Evolutionary conservation across 805 yeast species (phyloP).

Genomic region (Candida andamanensis): DNA sequence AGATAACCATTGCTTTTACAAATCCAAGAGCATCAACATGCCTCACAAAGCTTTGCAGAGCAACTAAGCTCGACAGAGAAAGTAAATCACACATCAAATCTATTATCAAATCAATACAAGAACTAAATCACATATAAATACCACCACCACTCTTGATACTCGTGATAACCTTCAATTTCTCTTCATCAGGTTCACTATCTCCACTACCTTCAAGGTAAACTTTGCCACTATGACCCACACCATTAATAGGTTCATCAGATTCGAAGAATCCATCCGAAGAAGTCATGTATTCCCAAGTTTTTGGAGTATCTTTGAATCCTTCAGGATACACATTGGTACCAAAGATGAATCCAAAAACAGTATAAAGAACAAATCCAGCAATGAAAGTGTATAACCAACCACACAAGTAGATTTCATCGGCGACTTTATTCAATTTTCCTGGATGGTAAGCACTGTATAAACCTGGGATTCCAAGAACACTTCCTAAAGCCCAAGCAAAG

Average conservation of each 20-base stretch:
- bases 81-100: too few species aligned
- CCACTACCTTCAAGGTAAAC: constrained; percentile 5
- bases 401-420: constrained; percentile 10
- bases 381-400: constrained; percentile 14
- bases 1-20: too few species aligned
- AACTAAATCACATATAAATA: constrained; percentile 8
- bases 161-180: constrained; percentile 11
- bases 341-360: constrained; percentile 9
- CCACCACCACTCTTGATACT: constrained; percentile 13
- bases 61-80: too few species aligned
- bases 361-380: constrained; percentile 8
- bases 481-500: constrained; percentile 10
- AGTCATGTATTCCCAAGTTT: constrained; percentile 14
- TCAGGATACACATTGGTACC: constrained; percentile 12
- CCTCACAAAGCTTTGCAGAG: too few species aligned
- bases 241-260: constrained; percentile 11
- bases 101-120: background rate
- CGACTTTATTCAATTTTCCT: constrained; percentile 5
- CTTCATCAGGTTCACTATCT: constrained; percentile 9
- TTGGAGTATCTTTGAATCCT: constrained; percentile 10
- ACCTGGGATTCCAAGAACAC: constrained; percentile 12
- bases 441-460: constrained; percentile 12
- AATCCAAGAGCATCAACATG: too few species aligned
- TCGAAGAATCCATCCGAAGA: constrained; percentile 13
- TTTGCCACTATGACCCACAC: constrained; percentile 11